These are phyloP conservation scores for Wallacemonas sp. DNA, from an alignment of 208 protist species.

Conservation along the genomic window DNA sequence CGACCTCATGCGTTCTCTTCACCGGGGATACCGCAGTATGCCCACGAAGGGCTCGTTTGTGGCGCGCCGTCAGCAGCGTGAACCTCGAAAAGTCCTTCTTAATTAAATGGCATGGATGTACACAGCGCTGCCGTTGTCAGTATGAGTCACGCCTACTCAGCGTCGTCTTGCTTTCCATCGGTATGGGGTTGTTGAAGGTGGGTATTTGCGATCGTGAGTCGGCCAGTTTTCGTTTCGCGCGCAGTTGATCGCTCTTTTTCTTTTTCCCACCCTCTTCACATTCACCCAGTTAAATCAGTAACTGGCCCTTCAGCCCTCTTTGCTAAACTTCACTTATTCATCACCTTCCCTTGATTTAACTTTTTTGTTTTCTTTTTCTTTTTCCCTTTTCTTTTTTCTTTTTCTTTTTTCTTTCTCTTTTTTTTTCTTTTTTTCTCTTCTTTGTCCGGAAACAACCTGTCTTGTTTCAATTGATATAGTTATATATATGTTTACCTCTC, in stretches of 20 bases:
- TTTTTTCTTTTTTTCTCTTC: conserved; percentile 11
- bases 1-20: conserved; percentile 6
- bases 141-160: not conserved
- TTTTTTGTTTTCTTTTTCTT: conserved; percentile 10
- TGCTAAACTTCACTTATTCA: not conserved
- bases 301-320: not conserved
- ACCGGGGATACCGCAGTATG: not conserved
- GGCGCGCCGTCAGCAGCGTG: not conserved
- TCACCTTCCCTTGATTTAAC: conserved; percentile 1
- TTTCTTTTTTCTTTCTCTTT: conserved; percentile 4
- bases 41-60: not conserved
- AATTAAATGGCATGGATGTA: not conserved
- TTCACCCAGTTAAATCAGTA: not conserved
- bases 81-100: conserved; percentile 4
- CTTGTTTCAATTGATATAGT: too few species aligned
- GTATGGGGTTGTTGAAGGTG: too few species aligned
- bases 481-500: too few species aligned
- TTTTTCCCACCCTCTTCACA: too few species aligned
- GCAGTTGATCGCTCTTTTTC: too few species aligned
- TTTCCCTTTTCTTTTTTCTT: conserved; percentile 16
- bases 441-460: too few species aligned
- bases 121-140: not conserved
- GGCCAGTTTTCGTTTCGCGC: too few species aligned
- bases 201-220: too few species aligned
- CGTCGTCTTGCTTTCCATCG: too few species aligned